Evolutionary conservation across 495 filamentous ascomycete species (phyloP).

Genomic region (Hypoxylon lenormandii): DNA sequence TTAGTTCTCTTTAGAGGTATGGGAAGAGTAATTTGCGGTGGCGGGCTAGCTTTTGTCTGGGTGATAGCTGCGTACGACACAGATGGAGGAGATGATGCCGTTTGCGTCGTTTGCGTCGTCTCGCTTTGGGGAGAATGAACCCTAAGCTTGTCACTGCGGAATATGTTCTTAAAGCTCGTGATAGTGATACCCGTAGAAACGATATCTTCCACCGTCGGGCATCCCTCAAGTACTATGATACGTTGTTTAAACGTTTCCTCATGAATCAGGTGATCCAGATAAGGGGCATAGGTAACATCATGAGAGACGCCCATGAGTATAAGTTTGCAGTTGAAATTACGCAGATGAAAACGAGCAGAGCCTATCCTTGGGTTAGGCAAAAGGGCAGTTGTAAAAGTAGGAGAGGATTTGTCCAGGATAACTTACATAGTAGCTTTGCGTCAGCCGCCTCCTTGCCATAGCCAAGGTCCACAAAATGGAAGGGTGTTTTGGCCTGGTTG

Average conservation of each 20-base stretch:
- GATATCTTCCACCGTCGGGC: conserved; percentile 76
- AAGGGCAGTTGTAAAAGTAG: conserved; percentile 12
- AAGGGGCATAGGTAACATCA: conserved; percentile 76
- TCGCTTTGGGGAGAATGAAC: conserved; percentile 44
- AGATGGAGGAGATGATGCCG: conserved; percentile 47
- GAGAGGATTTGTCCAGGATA: not conserved
- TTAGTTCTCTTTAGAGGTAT: conserved; percentile 29
- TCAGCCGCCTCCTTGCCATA: conserved; percentile 74
- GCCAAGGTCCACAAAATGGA: conserved; percentile 82
- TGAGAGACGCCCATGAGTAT: conserved; percentile 83
- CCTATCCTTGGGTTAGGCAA: conserved; percentile 61
- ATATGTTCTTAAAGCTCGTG: conserved; percentile 70
- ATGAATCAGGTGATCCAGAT: conserved; percentile 73
- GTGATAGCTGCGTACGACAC: conserved; percentile 54
- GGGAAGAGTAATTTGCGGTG: conserved; percentile 55
- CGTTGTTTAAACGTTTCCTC: conserved; percentile 65
- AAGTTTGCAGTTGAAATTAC: conserved; percentile 83
- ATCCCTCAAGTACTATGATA: conserved; percentile 79
- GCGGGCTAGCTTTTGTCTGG: conserved; percentile 50
- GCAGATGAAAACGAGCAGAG: conserved; percentile 65
- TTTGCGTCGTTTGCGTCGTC: conserved; percentile 54
- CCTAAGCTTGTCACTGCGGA: conserved; percentile 70
- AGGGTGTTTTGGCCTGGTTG: conserved; percentile 74
- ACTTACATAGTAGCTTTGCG: conserved; percentile 79
- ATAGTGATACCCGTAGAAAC: conserved; percentile 67